Conservation (phyloP, 202 grass and related monocot species). For the Zizania palustris region DNA sequence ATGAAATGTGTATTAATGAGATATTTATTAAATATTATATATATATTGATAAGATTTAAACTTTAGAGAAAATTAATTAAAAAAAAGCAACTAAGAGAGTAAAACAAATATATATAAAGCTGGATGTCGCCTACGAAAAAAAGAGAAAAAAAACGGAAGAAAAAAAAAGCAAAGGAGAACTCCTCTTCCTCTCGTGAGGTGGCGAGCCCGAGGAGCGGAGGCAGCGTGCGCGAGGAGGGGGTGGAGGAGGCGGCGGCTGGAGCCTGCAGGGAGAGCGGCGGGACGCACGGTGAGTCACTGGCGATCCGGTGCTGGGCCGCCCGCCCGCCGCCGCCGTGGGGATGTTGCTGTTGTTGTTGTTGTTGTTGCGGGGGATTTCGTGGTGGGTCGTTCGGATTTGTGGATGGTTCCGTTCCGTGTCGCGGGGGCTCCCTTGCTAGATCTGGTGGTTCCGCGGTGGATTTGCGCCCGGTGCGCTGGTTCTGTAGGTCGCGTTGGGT, state of each 20-base stretch:
- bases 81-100: too few species aligned
- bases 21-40: too few species aligned
- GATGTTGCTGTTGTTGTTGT: background rate
- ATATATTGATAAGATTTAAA: too few species aligned
- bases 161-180: background rate
- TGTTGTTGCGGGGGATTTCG: background rate
- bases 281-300: conserved; percentile 28
- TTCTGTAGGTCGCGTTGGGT: background rate
- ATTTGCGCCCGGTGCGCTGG: background rate
- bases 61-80: too few species aligned
- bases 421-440: background rate
- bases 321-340: background rate
- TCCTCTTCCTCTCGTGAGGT: conserved; percentile 12
- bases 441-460: conserved; percentile 32
- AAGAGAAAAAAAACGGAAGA: background rate
- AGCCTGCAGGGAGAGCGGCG: background rate
- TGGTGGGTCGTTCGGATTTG: background rate
- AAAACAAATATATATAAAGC: too few species aligned
- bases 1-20: too few species aligned
- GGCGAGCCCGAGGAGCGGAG: conserved; percentile 41
- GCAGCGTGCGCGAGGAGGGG: background rate
- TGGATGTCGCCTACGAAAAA: too few species aligned
- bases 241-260: background rate
- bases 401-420: background rate
- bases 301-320: conserved; percentile 7